Percentiles rank a stretch among this genome's conserved stretches.
Conservation (phyloP, 805 yeast species). For the Starmera amethionina region DNA sequence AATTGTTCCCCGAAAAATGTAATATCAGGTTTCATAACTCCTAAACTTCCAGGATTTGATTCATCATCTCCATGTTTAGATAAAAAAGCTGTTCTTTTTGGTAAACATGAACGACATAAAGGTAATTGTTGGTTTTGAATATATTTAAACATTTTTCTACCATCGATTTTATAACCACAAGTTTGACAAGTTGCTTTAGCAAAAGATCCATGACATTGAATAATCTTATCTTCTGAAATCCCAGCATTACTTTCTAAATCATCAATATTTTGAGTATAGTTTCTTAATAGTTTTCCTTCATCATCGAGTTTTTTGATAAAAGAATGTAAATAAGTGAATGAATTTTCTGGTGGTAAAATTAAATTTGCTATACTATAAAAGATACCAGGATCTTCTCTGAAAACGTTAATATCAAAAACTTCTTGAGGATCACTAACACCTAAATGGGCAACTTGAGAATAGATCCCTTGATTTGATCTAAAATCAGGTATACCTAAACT, state of each 20-base stretch:
- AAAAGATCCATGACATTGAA: slow-evolving; percentile 91
- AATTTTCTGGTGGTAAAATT: slow-evolving; percentile 64
- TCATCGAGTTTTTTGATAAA: slow-evolving; percentile 69
- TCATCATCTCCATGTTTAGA: slow-evolving; percentile 9
- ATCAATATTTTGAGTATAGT: slow-evolving; percentile 88
- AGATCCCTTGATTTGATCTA: slow-evolving; percentile 81
- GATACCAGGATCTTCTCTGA: slow-evolving; percentile 64
- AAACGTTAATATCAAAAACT: slow-evolving; percentile 68
- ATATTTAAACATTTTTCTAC: slow-evolving; percentile 50
- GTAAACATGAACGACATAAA: slow-evolving; percentile 57
- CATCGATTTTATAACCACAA: slow-evolving; percentile 58
- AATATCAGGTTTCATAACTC: slow-evolving; percentile 87
- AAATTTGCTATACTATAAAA: slow-evolving; percentile 83
- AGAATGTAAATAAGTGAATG: slow-evolving; percentile 70
- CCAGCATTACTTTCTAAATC: slow-evolving; percentile 81
- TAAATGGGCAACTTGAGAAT: slow-evolving; percentile 53
- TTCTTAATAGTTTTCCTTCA: slow-evolving; percentile 66
- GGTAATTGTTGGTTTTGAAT: slow-evolving; percentile 56
- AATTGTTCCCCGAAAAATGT: slow-evolving; percentile 85
- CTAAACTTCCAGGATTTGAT: slow-evolving; percentile 38
- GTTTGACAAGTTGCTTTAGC: slow-evolving; percentile 80
- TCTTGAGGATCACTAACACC: slow-evolving; percentile 85
- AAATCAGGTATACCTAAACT: slow-evolving; percentile 88
- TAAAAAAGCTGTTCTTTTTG: slow-evolving; percentile 27
- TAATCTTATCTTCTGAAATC: slow-evolving; percentile 49